Evolutionary conservation across 1,284 basidiomycete species (phyloP).

Genomic region (Peniophora sp.): DNA sequence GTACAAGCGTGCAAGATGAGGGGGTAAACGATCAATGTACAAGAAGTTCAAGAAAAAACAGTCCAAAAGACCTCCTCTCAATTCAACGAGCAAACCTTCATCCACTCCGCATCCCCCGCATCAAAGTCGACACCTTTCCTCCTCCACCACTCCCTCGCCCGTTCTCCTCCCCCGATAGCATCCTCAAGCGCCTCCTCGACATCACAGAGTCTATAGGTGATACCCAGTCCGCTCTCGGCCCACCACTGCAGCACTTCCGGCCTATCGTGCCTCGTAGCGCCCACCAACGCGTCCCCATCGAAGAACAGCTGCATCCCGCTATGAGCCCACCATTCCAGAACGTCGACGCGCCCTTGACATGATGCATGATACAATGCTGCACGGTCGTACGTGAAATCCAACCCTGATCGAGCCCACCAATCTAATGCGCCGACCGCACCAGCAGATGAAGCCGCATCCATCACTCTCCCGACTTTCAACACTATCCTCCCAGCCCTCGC

Average conservation of each 20-base stretch:
- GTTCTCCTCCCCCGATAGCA: conserved; percentile 65
- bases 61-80: too few relatives aligned
- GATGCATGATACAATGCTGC: conserved; percentile 70
- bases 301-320: conserved; percentile 70
- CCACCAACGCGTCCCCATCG: conserved; percentile 69
- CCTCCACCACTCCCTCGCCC: conserved; percentile 71
- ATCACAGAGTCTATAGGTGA: conserved; percentile 80
- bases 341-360: conserved; percentile 71
- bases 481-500: conserved; percentile 29
- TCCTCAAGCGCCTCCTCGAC: conserved; percentile 82
- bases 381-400: conserved; percentile 70
- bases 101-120: conserved; percentile 76
- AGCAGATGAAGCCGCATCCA: conserved; percentile 72
- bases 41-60: too few relatives aligned
- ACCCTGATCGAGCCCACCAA: conserved; percentile 75
- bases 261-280: conserved; percentile 72
- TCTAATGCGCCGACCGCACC: conserved; percentile 65
- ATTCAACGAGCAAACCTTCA: conserved; percentile 69
- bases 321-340: conserved; percentile 76
- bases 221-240: conserved; percentile 64
- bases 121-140: conserved; percentile 71
- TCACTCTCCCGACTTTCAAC: conserved; percentile 72
- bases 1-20: too few relatives aligned
- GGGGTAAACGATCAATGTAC: too few relatives aligned
- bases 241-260: conserved; percentile 83